Evolutionary conservation across 164 flowering plant genomes (phyloP).

Genomic region (Paratinospora sagittata): DNA sequence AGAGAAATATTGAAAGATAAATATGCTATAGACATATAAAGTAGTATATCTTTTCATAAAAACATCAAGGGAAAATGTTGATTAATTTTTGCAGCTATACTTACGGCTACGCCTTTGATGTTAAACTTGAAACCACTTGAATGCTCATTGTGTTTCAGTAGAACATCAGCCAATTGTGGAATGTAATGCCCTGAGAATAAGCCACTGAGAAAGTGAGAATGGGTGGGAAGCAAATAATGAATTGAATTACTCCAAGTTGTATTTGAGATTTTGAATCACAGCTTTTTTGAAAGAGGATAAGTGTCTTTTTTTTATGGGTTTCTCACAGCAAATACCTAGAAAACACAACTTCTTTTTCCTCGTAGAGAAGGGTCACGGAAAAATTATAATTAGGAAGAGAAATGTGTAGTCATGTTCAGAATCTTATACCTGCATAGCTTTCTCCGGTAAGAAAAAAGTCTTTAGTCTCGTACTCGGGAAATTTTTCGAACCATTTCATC

Average conservation of each 20-base stretch:
- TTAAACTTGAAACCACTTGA: constrained; percentile 74
- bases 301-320: background rate
- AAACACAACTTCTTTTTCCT: background rate
- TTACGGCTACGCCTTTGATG: constrained; percentile 87
- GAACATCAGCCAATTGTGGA: constrained; percentile 70
- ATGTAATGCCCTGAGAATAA: constrained; percentile 75
- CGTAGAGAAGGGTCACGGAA: no score
- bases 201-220: background rate
- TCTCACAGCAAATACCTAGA: background rate
- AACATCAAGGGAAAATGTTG: background rate
- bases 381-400: background rate
- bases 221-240: background rate
- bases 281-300: background rate
- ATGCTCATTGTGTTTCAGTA: constrained; percentile 64
- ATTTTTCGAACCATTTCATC: constrained; percentile 70
- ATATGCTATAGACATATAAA: background rate
- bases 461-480: constrained; percentile 57
- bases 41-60: background rate
- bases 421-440: constrained; percentile 83
- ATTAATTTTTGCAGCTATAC: constrained; percentile 12
- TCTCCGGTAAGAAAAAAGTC: constrained; percentile 88
- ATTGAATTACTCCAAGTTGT: background rate
- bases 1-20: constrained; percentile 3
- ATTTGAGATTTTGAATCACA: background rate
- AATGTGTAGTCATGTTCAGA: background rate